Conservation (phyloP, 768 basidiomycete genomes). For the Hygrocybe punicea region DNA sequence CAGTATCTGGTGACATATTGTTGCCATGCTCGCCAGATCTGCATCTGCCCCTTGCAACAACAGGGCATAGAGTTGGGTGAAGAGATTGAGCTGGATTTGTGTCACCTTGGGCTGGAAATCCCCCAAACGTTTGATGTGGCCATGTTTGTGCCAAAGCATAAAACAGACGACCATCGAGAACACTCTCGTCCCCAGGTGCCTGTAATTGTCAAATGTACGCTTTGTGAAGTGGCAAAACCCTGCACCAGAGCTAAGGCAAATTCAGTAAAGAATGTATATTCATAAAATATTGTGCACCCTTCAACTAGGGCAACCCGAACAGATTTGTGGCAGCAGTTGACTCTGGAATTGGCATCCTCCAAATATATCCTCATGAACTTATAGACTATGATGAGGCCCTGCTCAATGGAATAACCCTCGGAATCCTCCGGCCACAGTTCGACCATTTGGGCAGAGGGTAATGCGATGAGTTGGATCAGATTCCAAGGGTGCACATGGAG, state of each 20-base stretch:
- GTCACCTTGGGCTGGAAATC: background rate
- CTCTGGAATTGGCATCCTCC: background rate
- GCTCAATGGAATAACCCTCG: background rate
- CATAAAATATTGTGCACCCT: background rate
- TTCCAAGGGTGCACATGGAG: background rate
- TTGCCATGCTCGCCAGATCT: background rate
- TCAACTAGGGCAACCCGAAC: background rate
- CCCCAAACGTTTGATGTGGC: background rate
- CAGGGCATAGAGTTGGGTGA: background rate
- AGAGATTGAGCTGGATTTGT: background rate
- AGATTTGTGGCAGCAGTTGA: background rate
- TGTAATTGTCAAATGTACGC: background rate
- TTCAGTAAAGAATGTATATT: background rate
- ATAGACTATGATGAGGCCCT: background rate
- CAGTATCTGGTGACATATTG: background rate
- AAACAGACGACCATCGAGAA: background rate
- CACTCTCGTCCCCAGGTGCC: background rate
- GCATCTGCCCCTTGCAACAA: background rate
- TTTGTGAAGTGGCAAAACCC: background rate
- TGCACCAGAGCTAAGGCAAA: background rate
- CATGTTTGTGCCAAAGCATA: background rate
- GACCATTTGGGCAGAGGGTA: background rate
- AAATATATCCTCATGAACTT: background rate
- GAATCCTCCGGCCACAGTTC: background rate
- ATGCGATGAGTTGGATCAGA: background rate